Base-by-base conservation (phyloP, 106 monocot genomes). In the Acorus gramineus region DNA sequence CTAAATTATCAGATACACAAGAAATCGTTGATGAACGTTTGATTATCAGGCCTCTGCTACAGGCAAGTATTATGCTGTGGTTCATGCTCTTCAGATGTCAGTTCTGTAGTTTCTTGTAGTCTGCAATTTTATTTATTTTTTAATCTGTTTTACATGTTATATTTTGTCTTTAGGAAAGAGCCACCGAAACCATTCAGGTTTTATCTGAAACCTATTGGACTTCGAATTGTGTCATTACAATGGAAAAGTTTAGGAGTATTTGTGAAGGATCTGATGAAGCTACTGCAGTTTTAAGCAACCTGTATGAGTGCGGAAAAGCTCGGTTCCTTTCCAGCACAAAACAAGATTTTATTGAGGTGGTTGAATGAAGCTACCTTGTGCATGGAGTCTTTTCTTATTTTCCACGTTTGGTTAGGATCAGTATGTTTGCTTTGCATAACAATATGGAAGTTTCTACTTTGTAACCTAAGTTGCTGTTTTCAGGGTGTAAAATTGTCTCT, bases 401-500 rank as follows among this genome's bases (percentile, higher is more conserved):
- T 52, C 9, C 28, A 28, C 28, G 28, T 1, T 28, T 28, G 28
- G 28, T 28, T 28, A 28, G 28, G 28, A 28, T 28, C 28, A 28
- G 0, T 28, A 28, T 28, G 28, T 28, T 28, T 28, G 28, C 28
- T 28, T 28, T 28, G 28, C 28, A 28, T 28, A 28, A 28, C 28
- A 1, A 45, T 51, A 54, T n/a, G 7, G 42, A 11, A 44, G 6
- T 47, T 6, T 8, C 49, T 13, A 14, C 49, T 12, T 54, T 47
- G 3, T 69, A 56, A 72, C 46, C 74, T 74, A 12, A 48, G 56
- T 78, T 68, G 56, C 55, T 76, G 42, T 83, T 52, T 84, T 71
- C 79, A 98, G 96, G 96, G 96, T 58, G 74, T 91, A 42, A 98
- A 98, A 67, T 3, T 91, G 61, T 91, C 96, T 3, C 85, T 91